Conservation (phyloP, 2,329 filamentous ascomycete species). For the Esteya vermicola region DNA sequence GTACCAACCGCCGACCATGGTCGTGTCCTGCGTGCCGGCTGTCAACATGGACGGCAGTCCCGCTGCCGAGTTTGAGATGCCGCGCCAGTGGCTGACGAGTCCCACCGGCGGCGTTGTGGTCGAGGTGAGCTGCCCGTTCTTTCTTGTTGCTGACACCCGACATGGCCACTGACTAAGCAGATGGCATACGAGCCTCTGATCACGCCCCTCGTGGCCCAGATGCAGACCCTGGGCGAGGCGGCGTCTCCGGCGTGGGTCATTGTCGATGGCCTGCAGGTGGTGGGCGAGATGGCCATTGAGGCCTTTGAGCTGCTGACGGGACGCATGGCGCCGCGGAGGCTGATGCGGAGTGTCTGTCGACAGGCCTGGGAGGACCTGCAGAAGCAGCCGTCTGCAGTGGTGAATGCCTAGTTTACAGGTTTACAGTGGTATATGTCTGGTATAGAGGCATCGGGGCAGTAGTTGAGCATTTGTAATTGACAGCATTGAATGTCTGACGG, state of each 20-base stretch:
- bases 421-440: no score
- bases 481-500: no score
- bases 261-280: constrained; percentile 56
- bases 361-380: constrained; percentile 26
- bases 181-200: constrained; percentile 57
- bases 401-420: no score
- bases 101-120: constrained; percentile 60
- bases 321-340: constrained; percentile 49
- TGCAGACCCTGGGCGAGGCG: constrained; percentile 34
- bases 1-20: constrained; percentile 51
- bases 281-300: constrained; percentile 62
- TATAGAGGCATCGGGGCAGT: no score
- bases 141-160: neutral
- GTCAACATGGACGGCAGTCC: constrained; percentile 44
- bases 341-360: constrained; percentile 49
- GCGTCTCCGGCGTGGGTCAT: constrained; percentile 51
- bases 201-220: constrained; percentile 54
- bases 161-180: constrained; percentile 13
- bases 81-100: constrained; percentile 53
- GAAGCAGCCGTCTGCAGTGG: no score
- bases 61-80: constrained; percentile 56
- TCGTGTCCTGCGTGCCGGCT: constrained; percentile 58
- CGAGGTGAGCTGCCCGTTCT: constrained; percentile 28
- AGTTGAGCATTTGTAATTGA: no score
- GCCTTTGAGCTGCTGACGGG: constrained; percentile 67